Evolutionary conservation across 2,329 filamentous ascomycete genomes (phyloP), one percentile per base, ranked within the genome.

Genomic region (Eutypa lata): DNA sequence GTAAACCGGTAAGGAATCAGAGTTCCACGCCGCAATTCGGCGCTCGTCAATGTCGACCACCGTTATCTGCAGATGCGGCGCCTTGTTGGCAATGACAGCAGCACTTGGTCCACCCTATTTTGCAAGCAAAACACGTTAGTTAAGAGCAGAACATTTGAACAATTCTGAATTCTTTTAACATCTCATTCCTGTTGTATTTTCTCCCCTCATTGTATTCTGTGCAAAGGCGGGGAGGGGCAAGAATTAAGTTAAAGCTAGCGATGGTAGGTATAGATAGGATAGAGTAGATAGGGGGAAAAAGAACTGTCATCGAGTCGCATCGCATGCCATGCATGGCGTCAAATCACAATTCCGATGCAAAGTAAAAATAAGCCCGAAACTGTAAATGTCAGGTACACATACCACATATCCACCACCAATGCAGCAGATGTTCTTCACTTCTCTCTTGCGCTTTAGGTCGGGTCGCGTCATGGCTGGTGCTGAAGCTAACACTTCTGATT

Each of bases 11-110:
- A 90, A 80, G 57, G 87, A 80, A 44, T 79, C 76, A 1, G 88
- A 89, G 61, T 90, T 87, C 89, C 89, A 93, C 54, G 82, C 80
- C 48, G 77, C 78, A 57, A 92, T 90, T 45, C 88, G 82, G 38
- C 68, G 71, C 49, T 75, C 75, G 65, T 90, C 85, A 55, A 82
- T 76, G 66, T 92, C 89, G 35, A 91, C 84, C n/a, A 92, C 88
- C 19, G 84, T 89, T 40, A 92, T 86, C 47, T 76, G 77, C 60
- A 91, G 79, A 51, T 84, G 71, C 2, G 88, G 88, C 67, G 90
- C 90, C 59, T 90, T 81, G 63, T 84, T 81, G 21, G 89, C 89
- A 52, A 91, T 82, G 31, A 92, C 81, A 13, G 89, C 86, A 21
- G 86, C 86, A 37, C 88, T 91, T 47, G 89, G 88, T 38, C 88